A percentile compares a stretch with the other conserved stretches of the same genome.
Evolutionary conservation across 441 rosid species (phyloP).

Genomic region (Aleurites moluccanus): DNA sequence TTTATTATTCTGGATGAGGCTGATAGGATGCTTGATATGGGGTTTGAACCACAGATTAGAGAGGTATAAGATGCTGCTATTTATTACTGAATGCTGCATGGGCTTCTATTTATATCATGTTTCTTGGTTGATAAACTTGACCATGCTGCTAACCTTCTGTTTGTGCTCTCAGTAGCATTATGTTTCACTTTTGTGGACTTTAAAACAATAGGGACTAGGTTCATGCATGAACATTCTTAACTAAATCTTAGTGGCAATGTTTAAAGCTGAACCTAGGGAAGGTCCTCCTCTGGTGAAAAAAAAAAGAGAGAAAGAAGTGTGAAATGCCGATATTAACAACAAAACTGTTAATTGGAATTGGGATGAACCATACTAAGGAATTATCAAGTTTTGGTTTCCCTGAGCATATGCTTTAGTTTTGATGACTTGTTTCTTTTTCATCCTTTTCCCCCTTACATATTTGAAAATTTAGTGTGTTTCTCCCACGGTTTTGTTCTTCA

Average conservation of each 20-base stretch:
- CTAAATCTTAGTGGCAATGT: neutral
- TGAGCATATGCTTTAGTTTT: neutral
- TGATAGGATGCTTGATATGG: slow-evolving; percentile 95
- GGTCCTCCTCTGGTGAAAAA: neutral
- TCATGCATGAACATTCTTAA: neutral
- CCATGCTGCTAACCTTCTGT: neutral
- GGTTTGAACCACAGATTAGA: slow-evolving; percentile 89
- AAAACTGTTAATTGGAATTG: neutral
- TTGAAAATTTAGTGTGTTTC: neutral
- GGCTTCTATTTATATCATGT: neutral
- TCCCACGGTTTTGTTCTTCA: neutral
- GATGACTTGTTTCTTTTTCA: neutral
- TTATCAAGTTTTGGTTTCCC: neutral
- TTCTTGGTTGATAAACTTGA: slow-evolving; percentile 2
- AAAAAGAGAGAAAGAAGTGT: neutral
- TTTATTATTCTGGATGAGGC: slow-evolving; percentile 89
- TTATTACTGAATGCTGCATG: neutral
- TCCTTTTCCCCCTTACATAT: neutral
- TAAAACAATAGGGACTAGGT: neutral
- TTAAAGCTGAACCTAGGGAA: neutral
- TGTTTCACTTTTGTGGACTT: neutral
- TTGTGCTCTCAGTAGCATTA: neutral
- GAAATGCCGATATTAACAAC: neutral
- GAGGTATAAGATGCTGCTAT: slow-evolving; percentile 33
- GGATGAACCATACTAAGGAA: neutral